These are phyloP conservation scores for Saturnispora halmiae DNA, from an alignment of 805 yeast genomes.

Conservation along the genomic window DNA sequence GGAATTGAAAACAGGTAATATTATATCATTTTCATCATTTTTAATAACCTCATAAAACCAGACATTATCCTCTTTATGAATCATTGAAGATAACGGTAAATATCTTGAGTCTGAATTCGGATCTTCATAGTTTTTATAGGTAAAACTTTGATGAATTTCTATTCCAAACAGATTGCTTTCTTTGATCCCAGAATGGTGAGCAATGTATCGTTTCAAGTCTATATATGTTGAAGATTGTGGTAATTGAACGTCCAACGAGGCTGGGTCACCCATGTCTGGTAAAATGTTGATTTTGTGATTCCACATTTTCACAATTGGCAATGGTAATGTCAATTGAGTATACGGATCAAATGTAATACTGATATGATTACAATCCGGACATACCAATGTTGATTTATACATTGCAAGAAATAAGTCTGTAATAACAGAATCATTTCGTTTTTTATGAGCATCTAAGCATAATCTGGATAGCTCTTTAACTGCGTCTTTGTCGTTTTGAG, in stretches of 20 bases:
- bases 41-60: slow-evolving; percentile 43
- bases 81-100: slow-evolving; percentile 59
- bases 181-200: slow-evolving; percentile 35
- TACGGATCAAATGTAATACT: slow-evolving; percentile 92
- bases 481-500: slow-evolving; percentile 42
- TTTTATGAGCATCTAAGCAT: slow-evolving; percentile 74
- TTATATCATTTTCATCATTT: slow-evolving; percentile 38
- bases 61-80: slow-evolving; percentile 52
- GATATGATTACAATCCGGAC: slow-evolving; percentile 74
- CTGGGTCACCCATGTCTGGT: slow-evolving; percentile 45
- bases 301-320: slow-evolving; percentile 75
- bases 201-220: slow-evolving; percentile 54
- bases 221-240: slow-evolving; percentile 52
- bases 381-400: slow-evolving; percentile 80
- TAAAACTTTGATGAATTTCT: slow-evolving; percentile 57
- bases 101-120: slow-evolving; percentile 46
- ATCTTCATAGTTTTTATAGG: slow-evolving; percentile 60
- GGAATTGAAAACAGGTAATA: slow-evolving; percentile 55
- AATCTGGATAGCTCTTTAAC: slow-evolving; percentile 56
- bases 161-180: slow-evolving; percentile 38
- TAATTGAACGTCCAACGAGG: slow-evolving; percentile 61
- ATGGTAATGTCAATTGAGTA: slow-evolving; percentile 80
- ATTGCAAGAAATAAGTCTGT: slow-evolving; percentile 83
- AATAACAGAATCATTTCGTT: slow-evolving; percentile 77
- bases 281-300: slow-evolving; percentile 51